Evolutionary conservation across 2,329 filamentous ascomycete genomes (phyloP).

Genomic region (Emericellopsis cladophorae): DNA sequence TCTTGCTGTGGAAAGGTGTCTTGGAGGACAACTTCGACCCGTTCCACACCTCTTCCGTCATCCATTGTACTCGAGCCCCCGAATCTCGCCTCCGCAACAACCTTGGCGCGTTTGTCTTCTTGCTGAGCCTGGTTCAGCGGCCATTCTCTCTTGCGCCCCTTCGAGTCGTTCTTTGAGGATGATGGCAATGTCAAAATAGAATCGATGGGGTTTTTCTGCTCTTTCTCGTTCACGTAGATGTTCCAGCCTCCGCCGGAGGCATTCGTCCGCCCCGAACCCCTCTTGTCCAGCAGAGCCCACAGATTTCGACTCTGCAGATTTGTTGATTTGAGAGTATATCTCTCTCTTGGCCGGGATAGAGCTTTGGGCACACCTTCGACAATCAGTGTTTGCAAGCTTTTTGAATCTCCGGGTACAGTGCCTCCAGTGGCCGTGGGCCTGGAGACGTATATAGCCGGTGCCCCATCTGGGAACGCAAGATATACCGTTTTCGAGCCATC

Average conservation of each 20-base stretch:
- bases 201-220: conserved; percentile 42
- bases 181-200: conserved; percentile 33
- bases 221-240: conserved; percentile 57
- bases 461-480: conserved; percentile 70
- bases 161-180: conserved; percentile 15
- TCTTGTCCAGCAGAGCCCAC: conserved; percentile 52
- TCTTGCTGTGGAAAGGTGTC: conserved; percentile 36
- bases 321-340: conserved; percentile 58
- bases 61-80: conserved; percentile 43
- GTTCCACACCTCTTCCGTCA: conserved; percentile 50
- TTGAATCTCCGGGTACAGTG: conserved; percentile 35
- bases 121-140: conserved; percentile 15
- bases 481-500: conserved; percentile 63
- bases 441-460: conserved; percentile 60
- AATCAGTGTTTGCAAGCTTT: conserved; percentile 57
- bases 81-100: conserved; percentile 57
- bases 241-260: conserved; percentile 67
- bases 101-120: conserved; percentile 40
- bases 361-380: conserved; percentile 74
- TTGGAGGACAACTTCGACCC: conserved; percentile 45
- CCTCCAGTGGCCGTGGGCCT: conserved; percentile 32
- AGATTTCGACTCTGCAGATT: conserved; percentile 61
- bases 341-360: conserved; percentile 59
- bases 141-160: background rate
- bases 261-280: conserved; percentile 58